Base-by-base conservation (phyloP, 2,329 filamentous ascomycete species). In the Sphaerulina vaccinii region DNA sequence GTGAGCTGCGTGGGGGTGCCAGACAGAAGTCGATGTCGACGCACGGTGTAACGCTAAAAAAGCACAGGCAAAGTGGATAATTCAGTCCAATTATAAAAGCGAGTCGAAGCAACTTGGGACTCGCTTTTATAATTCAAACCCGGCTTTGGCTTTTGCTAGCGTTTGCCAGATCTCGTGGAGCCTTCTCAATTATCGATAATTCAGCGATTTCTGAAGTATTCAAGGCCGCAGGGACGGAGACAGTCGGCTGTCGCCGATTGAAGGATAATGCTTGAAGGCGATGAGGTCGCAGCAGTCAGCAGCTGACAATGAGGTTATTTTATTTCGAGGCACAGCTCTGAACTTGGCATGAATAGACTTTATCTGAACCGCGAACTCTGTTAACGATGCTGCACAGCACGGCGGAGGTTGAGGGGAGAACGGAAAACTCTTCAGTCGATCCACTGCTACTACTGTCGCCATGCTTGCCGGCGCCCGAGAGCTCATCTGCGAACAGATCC, bases 381-480 rank as follows among this genome's bases (percentile, higher is more conserved):
- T 39, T 19, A 16, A 10, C 36, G 36, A 39, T 16, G n/a, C 36
- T 19, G 19, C 36, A 16, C 16, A 15, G 36, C 16, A 7, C 27
- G 27, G 27, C 35, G 16, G 18, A 19, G n/a, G 11, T 16, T 11
- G 18, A 9, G 10, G 18, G 7, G 11, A 8, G 37, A 19, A 13
- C 11, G 36, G 16, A 43, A 43, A 43, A 43, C 15, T 43, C 40
- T 43, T 32, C 16, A 39, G 18, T 39, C 11, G 16, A 39, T 39
- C 37, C 37, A 39, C 37, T 39, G 19, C 5, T 13, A 39, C 11
- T 11, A 39, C 11, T 11, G 39, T 24, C 23, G 13, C 27, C 16
- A 13, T 29, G 23, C 23, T 29, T 29, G 40, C 27, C 23, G 40
- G 23, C 40, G 27, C 21, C n/a, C 40, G 40, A 32, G 15, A 10